Conservation (phyloP, 2,329 filamentous ascomycete genomes). For the Neonectria neomacrospora region DNA sequence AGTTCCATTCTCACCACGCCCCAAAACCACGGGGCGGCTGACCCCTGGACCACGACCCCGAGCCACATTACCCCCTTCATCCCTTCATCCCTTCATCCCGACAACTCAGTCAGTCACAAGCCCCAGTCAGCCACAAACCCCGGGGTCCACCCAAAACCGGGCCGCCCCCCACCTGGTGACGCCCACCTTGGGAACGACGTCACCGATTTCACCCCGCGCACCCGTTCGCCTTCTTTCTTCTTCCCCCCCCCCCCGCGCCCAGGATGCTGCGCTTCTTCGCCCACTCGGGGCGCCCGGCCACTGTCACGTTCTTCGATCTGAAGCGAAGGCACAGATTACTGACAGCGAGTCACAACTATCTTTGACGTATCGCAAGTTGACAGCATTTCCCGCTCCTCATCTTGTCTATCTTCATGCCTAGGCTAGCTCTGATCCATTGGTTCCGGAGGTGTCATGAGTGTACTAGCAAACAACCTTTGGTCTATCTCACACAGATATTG, state of each 20-base stretch:
- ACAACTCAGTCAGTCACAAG: slow-evolving; percentile 20
- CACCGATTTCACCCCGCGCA: slow-evolving; percentile 16
- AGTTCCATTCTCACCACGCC: slow-evolving; percentile 1
- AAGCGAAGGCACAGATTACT: neutral
- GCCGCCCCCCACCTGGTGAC: slow-evolving; percentile 18
- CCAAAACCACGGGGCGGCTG: neutral
- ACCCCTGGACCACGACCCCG: slow-evolving; percentile 16
- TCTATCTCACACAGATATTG: no score
- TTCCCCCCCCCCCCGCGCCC: slow-evolving; percentile 1
- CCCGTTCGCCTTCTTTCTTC: slow-evolving; percentile 4
- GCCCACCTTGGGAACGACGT: slow-evolving; percentile 15
- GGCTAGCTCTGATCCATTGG: neutral
- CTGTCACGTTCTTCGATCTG: slow-evolving; percentile 1
- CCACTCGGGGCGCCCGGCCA: slow-evolving; percentile 8
- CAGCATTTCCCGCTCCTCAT: neutral
- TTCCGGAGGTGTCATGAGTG: neutral
- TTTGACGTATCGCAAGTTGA: neutral
- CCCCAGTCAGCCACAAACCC: slow-evolving; percentile 22
- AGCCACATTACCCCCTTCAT: slow-evolving; percentile 17
- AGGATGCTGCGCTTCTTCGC: neutral
- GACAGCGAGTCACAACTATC: neutral
- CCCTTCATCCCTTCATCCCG: slow-evolving; percentile 11
- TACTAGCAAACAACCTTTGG: no score
- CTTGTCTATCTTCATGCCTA: neutral
- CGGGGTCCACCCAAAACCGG: neutral